Conservation (phyloP, 352 stramenopile genomes). For the Globisporangium acanthophoron region DNA sequence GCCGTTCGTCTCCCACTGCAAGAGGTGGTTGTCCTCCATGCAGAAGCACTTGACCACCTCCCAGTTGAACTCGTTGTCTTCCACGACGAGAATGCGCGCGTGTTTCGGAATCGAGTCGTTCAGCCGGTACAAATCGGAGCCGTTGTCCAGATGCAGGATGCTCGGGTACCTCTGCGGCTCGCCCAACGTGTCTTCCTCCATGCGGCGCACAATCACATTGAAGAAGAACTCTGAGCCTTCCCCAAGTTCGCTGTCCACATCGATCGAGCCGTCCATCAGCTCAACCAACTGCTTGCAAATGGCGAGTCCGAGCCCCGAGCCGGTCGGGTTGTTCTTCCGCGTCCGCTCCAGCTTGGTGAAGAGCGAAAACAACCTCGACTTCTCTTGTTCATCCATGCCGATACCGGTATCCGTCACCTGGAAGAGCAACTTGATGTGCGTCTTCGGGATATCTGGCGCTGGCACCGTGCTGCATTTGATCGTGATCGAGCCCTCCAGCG, state of each 20-base stretch:
- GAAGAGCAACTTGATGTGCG: slow-evolving; percentile 60
- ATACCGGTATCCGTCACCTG: slow-evolving; percentile 70
- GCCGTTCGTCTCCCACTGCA: slow-evolving; percentile 82
- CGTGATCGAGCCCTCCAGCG: slow-evolving; percentile 61
- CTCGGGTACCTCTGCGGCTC: slow-evolving; percentile 38
- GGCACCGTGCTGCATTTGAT: slow-evolving; percentile 57
- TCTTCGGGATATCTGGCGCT: slow-evolving; percentile 40
- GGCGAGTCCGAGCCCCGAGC: slow-evolving; percentile 54
- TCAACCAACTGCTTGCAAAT: slow-evolving; percentile 76
- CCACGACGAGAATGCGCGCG: slow-evolving; percentile 74
- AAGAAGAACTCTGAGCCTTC: slow-evolving; percentile 71
- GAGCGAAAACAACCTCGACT: slow-evolving; percentile 52
- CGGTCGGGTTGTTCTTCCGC: slow-evolving; percentile 64
- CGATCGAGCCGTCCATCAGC: slow-evolving; percentile 65
- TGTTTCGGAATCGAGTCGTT: slow-evolving; percentile 49
- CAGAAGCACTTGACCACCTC: slow-evolving; percentile 88
- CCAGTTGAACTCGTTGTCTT: slow-evolving; percentile 91
- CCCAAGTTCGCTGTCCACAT: slow-evolving; percentile 59
- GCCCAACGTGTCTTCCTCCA: slow-evolving; percentile 39
- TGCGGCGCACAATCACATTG: slow-evolving; percentile 43
- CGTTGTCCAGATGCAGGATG: slow-evolving; percentile 19
- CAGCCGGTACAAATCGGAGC: slow-evolving; percentile 7
- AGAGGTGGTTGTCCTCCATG: slow-evolving; percentile 68
- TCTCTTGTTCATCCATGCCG: slow-evolving; percentile 61
- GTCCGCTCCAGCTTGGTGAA: slow-evolving; percentile 68